A percentile compares a stretch with the other conserved stretches of the same genome.
Evolutionary conservation across 2,329 filamentous ascomycete genomes (phyloP).

Genomic region (Elsinoe australis): DNA sequence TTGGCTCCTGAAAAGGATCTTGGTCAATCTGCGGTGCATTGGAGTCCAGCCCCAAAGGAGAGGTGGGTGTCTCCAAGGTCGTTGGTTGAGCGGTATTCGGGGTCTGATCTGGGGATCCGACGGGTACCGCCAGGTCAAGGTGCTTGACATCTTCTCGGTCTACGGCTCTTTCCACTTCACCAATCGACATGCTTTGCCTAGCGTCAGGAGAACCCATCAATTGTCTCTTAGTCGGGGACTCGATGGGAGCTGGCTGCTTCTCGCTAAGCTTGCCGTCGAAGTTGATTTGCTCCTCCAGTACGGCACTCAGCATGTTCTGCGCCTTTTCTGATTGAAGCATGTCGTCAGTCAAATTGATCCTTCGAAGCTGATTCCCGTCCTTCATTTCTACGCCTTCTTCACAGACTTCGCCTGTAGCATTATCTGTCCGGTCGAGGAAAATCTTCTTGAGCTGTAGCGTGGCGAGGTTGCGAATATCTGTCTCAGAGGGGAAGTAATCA

Average conservation of each 20-base stretch:
- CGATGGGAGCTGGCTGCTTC: neutral
- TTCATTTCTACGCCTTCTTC: slow-evolving; percentile 55
- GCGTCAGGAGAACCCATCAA: neutral
- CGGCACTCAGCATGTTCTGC: slow-evolving; percentile 55
- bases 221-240: slow-evolving; percentile 2
- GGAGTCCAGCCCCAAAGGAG: slow-evolving; percentile 2
- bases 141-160: slow-evolving; percentile 52
- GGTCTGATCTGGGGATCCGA: slow-evolving; percentile 21
- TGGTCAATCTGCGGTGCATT: slow-evolving; percentile 17
- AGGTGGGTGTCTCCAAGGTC: slow-evolving; percentile 1
- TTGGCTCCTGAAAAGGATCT: slow-evolving; percentile 29
- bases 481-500: slow-evolving; percentile 88
- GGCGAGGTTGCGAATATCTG: slow-evolving; percentile 86
- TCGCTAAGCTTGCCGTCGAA: slow-evolving; percentile 4
- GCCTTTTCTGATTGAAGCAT: slow-evolving; percentile 48
- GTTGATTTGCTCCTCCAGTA: slow-evolving; percentile 53
- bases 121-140: slow-evolving; percentile 52
- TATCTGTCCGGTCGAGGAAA: slow-evolving; percentile 79
- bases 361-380: slow-evolving; percentile 28
- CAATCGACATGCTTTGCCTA: slow-evolving; percentile 23
- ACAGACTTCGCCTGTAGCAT: slow-evolving; percentile 46
- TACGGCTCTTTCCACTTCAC: slow-evolving; percentile 28
- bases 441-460: slow-evolving; percentile 90
- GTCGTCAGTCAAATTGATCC: slow-evolving; percentile 40
- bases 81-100: neutral